Evolutionary conservation across 257 asterid genomes (phyloP), one percentile per base, ranked within the genome.

Genomic region (Nicotiana sylvestris): DNA sequence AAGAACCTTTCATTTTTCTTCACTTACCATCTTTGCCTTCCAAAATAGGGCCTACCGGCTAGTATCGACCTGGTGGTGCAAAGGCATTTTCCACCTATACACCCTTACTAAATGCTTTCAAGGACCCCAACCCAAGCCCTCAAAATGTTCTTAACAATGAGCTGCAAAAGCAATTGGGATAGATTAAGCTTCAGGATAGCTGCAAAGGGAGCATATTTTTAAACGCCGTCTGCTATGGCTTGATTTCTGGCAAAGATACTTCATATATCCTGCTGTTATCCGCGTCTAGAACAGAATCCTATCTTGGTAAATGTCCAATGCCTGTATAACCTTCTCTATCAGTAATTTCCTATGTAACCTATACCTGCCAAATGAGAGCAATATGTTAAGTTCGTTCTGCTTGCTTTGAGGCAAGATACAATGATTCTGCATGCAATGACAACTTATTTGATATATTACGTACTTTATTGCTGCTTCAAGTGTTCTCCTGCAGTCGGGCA

Each of bases 391-490:
- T 81, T 43, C 68, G 83, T 76, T 66, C 62, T 37, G 6, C 57
- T 55, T 58, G 35, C 37, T 27, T 58, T 6, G 72, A 46, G 72
- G 35, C 78, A 62, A 35, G 37, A 46, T 66, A 11, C 77, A 51
- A 66, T 58, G 53, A 80, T 67, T 57, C 37, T 21, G 81, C 80
- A 74, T 15, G 27, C 64, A 51, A 7, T 4, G 8, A 27, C 0
- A 35, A 72, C 4, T 74, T 12, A 51, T 74, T 49, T 43, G 43
- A 74, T 46, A 5, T 60, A 81, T 1, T 68, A 83, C 95, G 13
- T 90, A 94, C 98, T 90, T 96, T 78, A 96, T 89, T 76, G 98
- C 95, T 39, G 98, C 96, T 89, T 93, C 98, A 11, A 84, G 89
- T 12, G 97, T 88, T 90, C 97, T 94, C 89, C 92, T 88, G 39